Conservation (phyloP, 192 early-diverging fungal species). For the Chytriomyces confervae region DNA sequence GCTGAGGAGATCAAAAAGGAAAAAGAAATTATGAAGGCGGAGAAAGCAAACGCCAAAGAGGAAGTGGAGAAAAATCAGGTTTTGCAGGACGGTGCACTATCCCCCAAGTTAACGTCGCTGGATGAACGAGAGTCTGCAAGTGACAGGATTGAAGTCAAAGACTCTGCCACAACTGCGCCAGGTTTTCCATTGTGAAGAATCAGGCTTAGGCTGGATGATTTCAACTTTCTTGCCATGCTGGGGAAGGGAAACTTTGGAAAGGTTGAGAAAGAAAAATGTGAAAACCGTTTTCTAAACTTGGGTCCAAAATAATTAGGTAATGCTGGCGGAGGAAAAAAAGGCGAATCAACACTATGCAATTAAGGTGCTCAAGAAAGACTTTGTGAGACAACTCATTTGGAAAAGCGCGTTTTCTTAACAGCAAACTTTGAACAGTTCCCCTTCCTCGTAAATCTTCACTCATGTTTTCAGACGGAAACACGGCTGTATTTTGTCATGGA, state of each 20-base stretch:
- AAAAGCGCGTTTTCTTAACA: slow-evolving; percentile 91
- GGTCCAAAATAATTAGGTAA: slow-evolving; percentile 70
- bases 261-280: slow-evolving; percentile 38
- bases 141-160: background rate
- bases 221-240: slow-evolving; percentile 91
- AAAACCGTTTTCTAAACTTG: slow-evolving; percentile 10
- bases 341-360: slow-evolving; percentile 87
- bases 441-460: slow-evolving; percentile 73
- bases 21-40: slow-evolving; percentile 55
- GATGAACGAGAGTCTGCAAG: too few species aligned
- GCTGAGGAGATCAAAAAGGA: slow-evolving; percentile 55
- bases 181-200: background rate
- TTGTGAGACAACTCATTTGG: slow-evolving; percentile 92
- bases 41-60: slow-evolving; percentile 34
- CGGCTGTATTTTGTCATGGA: slow-evolving; percentile 94
- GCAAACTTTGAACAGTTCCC: slow-evolving; percentile 91
- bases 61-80: background rate
- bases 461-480: slow-evolving; percentile 26
- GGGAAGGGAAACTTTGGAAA: slow-evolving; percentile 99
- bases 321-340: slow-evolving; percentile 92
- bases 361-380: slow-evolving; percentile 98
- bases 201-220: slow-evolving; percentile 73
- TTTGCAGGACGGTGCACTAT: background rate
- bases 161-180: background rate
- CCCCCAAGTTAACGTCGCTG: background rate